Evolutionary conservation across 805 yeast genomes (phyloP).

Genomic region (Saturnispora kantuleensis): DNA sequence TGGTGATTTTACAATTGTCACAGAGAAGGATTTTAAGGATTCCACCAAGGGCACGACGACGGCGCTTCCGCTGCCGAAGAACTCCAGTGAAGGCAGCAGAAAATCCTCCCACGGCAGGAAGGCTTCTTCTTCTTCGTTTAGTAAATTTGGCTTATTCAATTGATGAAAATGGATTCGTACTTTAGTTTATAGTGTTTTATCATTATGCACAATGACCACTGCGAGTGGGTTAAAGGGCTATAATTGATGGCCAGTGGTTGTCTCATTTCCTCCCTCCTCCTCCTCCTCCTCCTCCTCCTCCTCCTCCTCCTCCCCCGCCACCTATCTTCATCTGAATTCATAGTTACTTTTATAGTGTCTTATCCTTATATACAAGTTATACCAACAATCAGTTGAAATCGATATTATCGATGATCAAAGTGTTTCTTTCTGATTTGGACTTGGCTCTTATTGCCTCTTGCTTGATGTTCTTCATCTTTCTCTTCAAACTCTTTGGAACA

Average conservation of each 20-base stretch:
- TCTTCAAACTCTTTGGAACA: slow-evolving; percentile 40
- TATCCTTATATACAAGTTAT: slow-evolving; percentile 1
- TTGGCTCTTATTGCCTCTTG: slow-evolving; percentile 23
- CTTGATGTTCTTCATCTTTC: slow-evolving; percentile 38
- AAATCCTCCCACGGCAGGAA: neutral
- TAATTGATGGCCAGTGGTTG: too few relatives aligned
- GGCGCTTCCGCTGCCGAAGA: neutral
- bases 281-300: too few relatives aligned
- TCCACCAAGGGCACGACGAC: neutral
- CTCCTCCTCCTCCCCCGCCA: too few relatives aligned
- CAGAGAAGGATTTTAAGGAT: slow-evolving; percentile 21
- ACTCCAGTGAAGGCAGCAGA: neutral
- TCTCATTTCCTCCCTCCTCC: too few relatives aligned
- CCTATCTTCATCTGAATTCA: too few relatives aligned
- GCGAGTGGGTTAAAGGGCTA: too few relatives aligned
- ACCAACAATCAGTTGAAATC: slow-evolving; percentile 1
- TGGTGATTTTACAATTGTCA: slow-evolving; percentile 40
- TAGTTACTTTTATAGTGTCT: neutral
- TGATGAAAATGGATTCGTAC: neutral
- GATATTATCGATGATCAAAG: slow-evolving; percentile 24
- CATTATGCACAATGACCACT: too few relatives aligned
- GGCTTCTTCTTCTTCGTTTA: slow-evolving; percentile 3
- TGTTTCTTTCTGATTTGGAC: slow-evolving; percentile 22
- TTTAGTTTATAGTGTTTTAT: neutral
- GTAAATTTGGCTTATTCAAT: slow-evolving; percentile 7